These are phyloP conservation scores for Coemansia sp. DNA, from an alignment of 192 early-diverging fungal species.

Conservation along the genomic window DNA sequence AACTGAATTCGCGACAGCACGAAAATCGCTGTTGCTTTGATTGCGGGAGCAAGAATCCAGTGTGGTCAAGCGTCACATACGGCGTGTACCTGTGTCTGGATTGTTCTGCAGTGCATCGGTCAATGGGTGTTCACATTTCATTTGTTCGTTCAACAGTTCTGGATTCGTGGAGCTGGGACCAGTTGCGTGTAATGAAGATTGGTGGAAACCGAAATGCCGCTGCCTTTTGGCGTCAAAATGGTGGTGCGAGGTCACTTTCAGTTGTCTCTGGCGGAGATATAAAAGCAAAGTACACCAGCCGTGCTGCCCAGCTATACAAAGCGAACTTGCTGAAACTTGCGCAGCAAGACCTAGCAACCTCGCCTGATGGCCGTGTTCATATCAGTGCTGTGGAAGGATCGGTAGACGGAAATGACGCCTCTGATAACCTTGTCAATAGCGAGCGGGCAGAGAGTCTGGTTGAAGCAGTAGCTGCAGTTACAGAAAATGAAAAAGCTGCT, in stretches of 20 bases:
- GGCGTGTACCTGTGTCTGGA: slow-evolving; percentile 96
- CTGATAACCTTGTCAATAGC: slow-evolving; percentile 27
- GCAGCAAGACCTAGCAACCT: slow-evolving; percentile 59
- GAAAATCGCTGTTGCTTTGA: slow-evolving; percentile 86
- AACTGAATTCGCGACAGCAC: slow-evolving; percentile 38
- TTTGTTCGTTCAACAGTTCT: slow-evolving; percentile 92
- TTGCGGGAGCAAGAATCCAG: slow-evolving; percentile 91
- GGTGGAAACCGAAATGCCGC: slow-evolving; percentile 82
- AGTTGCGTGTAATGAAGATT: slow-evolving; percentile 84
- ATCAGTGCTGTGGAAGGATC: slow-evolving; percentile 9
- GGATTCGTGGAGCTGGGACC: slow-evolving; percentile 91
- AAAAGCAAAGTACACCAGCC: slow-evolving; percentile 77
- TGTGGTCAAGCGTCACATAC: slow-evolving; percentile 91
- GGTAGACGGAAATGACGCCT: neutral
- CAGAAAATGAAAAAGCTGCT: neutral
- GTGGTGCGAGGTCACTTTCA: slow-evolving; percentile 33
- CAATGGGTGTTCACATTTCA: slow-evolving; percentile 95
- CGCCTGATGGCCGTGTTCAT: slow-evolving; percentile 34
- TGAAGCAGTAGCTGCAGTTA: slow-evolving; percentile 8
- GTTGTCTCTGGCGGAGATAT: slow-evolving; percentile 61
- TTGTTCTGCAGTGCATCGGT: slow-evolving; percentile 93
- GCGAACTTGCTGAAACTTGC: slow-evolving; percentile 66
- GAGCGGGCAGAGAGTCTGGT: slow-evolving; percentile 17
- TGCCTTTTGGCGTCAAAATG: slow-evolving; percentile 82
- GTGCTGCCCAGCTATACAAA: slow-evolving; percentile 77